Conservation (phyloP, 2,329 filamentous ascomycete genomes). For the Ophiocordyceps camponoti-leonardi region DNA sequence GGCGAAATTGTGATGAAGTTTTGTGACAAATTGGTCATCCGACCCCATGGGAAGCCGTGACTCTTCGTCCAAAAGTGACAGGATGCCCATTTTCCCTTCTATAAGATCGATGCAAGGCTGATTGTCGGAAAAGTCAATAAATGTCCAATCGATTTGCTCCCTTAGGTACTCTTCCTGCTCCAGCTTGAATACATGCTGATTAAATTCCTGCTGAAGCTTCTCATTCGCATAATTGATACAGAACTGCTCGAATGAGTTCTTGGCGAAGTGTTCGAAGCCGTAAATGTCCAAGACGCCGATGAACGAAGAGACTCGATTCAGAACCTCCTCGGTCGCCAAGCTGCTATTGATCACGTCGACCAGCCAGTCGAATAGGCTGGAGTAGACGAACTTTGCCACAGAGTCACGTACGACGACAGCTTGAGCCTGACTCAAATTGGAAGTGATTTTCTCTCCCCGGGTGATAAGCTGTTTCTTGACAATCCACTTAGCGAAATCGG, state of each 20-base stretch:
- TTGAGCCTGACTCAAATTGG: conserved; percentile 84
- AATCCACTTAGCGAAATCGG: conserved; percentile 91
- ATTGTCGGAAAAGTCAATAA: conserved; percentile 98
- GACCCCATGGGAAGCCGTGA: conserved; percentile 93
- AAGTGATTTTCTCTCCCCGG: conserved; percentile 91
- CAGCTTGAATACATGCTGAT: conserved; percentile 96
- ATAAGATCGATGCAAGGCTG: conserved; percentile 98
- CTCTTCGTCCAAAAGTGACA: conserved; percentile 89
- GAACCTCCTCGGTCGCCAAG: conserved; percentile 73
- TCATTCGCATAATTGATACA: conserved; percentile 99
- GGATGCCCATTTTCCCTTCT: conserved; percentile 85
- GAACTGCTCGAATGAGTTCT: conserved; percentile 99
- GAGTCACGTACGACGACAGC: conserved; percentile 91
- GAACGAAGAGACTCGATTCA: conserved; percentile 70
- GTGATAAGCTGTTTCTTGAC: conserved; percentile 98
- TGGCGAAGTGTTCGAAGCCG: conserved; percentile 97
- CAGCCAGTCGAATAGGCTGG: conserved; percentile 94
- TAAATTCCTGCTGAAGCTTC: conserved; percentile 97
- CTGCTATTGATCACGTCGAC: conserved; percentile 93
- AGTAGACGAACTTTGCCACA: conserved; percentile 97
- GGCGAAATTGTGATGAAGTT: conserved; percentile 86
- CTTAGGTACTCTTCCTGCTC: conserved; percentile 95
- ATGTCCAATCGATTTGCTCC: conserved; percentile 97
- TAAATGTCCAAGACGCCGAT: conserved; percentile 99
- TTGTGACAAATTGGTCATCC: conserved; percentile 91